Percentiles rank a stretch among this genome's conserved stretches.
These are phyloP conservation scores for Candida golubevii DNA, from an alignment of 805 yeast genomes.

Conservation along the genomic window DNA sequence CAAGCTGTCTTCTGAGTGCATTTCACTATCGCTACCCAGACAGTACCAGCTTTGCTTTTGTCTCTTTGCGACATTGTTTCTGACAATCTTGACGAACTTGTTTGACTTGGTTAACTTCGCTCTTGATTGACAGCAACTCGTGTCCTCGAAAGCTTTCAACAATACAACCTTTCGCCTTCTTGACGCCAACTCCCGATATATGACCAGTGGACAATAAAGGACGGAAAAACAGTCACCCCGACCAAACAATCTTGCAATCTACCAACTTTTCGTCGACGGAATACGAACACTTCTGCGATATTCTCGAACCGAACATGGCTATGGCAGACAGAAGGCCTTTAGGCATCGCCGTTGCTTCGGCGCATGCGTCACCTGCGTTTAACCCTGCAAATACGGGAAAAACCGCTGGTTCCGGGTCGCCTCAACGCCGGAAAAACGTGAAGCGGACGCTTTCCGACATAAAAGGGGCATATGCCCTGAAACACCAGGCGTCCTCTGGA, in stretches of 20 bases:
- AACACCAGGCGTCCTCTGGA: too few species aligned
- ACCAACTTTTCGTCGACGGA: too few species aligned
- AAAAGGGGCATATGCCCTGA: slow-evolving; percentile 1
- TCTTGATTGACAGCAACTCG: too few species aligned
- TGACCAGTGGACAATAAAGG: too few species aligned
- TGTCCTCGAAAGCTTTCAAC: too few species aligned
- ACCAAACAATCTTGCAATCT: too few species aligned
- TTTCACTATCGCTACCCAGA: slow-evolving; percentile 18
- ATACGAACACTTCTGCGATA: too few species aligned
- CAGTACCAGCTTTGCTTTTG: background rate
- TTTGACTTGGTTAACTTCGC: too few species aligned
- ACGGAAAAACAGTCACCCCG: too few species aligned
- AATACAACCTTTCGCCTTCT: too few species aligned
- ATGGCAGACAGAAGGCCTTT: slow-evolving; percentile 65
- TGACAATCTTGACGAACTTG: too few species aligned
- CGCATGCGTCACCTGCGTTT: slow-evolving; percentile 43
- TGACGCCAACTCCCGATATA: too few species aligned
- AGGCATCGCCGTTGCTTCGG: slow-evolving; percentile 47
- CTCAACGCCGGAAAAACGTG: slow-evolving; percentile 2
- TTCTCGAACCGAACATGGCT: slow-evolving; percentile 41
- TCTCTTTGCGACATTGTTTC: background rate
- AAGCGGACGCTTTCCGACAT: slow-evolving; percentile 16
- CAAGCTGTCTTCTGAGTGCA: slow-evolving; percentile 12
- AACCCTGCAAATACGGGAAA: slow-evolving; percentile 20
- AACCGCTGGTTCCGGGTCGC: background rate